These are phyloP conservation scores for Lachancea waltii DNA, from an alignment of 805 yeast species.

Conservation along the genomic window DNA sequence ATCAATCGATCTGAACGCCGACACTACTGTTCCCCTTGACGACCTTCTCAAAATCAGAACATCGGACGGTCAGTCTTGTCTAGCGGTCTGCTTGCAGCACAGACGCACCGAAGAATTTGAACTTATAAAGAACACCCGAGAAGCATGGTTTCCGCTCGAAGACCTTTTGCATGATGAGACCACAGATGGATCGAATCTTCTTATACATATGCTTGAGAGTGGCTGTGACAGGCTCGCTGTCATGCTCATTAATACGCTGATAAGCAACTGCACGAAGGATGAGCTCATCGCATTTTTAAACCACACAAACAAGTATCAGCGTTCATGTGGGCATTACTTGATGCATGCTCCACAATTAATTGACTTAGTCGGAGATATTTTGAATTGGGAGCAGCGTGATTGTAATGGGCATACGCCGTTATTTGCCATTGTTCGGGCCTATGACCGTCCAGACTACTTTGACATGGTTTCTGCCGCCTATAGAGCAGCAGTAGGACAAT, in stretches of 20 bases:
- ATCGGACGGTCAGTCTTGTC: conserved; percentile 62
- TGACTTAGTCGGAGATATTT: conserved; percentile 44
- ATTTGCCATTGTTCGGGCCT: conserved; percentile 66
- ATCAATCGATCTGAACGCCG: conserved; percentile 16
- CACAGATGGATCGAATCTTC: conserved; percentile 46
- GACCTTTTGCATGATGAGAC: conserved; percentile 62
- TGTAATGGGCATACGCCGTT: conserved; percentile 68
- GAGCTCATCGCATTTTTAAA: conserved; percentile 49
- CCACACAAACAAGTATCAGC: conserved; percentile 42
- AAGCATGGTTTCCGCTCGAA: conserved; percentile 51
- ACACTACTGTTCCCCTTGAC: conserved; percentile 19
- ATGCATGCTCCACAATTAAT: conserved; percentile 51
- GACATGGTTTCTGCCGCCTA: conserved; percentile 43
- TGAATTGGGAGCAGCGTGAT: conserved; percentile 70
- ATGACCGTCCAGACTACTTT: conserved; percentile 65
- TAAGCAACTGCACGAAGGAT: conserved; percentile 35
- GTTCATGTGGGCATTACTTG: conserved; percentile 70
- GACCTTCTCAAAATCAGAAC: conserved; percentile 36
- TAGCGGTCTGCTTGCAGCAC: conserved; percentile 54
- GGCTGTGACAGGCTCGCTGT: conserved; percentile 43
- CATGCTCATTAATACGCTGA: conserved; percentile 42
- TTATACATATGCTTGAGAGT: conserved; percentile 55
- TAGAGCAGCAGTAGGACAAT: conserved; percentile 37
- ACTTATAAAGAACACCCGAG: conserved; percentile 40
- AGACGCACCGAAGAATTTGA: conserved; percentile 41